Evolutionary conservation across 768 basidiomycete genomes (phyloP), one percentile per base, ranked within the genome.

Genomic region (Candolleomyces eurysporus): DNA sequence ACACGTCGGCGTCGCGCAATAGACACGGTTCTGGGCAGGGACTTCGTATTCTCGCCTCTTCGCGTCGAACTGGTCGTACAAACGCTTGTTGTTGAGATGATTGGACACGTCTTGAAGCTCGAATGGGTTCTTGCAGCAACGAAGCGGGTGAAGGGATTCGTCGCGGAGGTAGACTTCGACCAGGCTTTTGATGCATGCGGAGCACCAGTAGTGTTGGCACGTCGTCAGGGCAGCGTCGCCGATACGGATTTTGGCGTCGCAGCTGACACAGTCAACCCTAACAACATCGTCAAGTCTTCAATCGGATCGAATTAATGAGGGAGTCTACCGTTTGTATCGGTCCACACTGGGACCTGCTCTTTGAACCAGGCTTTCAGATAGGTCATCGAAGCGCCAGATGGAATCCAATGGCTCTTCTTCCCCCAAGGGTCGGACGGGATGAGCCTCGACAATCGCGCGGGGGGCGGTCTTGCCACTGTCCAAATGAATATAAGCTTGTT

Each of bases 51-150:
- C 68, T 16, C 43, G 45, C 13, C 51, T 46, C 42, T 69, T 69
- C 2, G 46, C 31, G 30, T 63, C 58, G 39, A 65, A 69, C 10
- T 40, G 31, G 0, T 48, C 36, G 36, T 63, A 56, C 5, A 65
- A 48, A 5, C 62, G 6, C 8, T 14, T 21, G 30, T 63, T 52
- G 5, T 50, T 55, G 46, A 69, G 60, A 14, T 60, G 31, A 10
- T 46, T 26, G 11, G 48, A 43, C 16, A 69, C 30, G 14, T 31
- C 13, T 36, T 53, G n/a, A 4, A 46, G 2, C 5, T 62, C 49
- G 16, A 69, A 62, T n/a, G 61, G 48, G 22, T 62, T 63, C 58
- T 61, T 61, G 65, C 68, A 69, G 49, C 66, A 69, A 52, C 64
- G 64, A 40, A 69, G 30, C 2, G 68, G 68, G 56, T 66, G 64